These are phyloP conservation scores for Alternaria hordeiaustralica DNA, from an alignment of 2,329 filamentous ascomycete genomes.

Conservation along the genomic window DNA sequence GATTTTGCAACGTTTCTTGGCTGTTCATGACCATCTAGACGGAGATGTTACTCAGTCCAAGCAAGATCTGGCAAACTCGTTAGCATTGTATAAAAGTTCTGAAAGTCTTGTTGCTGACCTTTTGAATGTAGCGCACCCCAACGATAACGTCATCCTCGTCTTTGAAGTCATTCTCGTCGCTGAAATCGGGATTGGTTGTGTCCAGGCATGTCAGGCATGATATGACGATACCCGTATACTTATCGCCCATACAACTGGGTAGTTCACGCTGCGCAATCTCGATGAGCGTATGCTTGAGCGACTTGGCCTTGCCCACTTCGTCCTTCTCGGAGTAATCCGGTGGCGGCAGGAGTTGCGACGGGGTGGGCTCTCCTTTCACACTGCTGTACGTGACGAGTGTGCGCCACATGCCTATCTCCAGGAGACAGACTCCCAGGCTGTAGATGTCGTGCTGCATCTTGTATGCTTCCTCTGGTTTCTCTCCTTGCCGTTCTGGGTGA, in stretches of 20 bases:
- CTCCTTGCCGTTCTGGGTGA: not conserved
- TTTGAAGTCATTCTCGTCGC: accelerated
- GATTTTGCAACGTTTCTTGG: too few relatives aligned
- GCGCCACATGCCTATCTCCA: not conserved
- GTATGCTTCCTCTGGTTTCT: not conserved
- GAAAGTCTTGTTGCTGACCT: not conserved
- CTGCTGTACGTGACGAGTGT: not conserved
- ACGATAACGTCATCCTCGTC: accelerated
- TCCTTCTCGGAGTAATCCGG: not conserved
- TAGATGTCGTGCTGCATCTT: not conserved
- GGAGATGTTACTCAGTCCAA: not conserved
- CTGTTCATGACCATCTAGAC: not conserved
- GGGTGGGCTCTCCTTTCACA: accelerated
- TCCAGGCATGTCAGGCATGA: not conserved
- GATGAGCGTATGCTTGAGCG: not conserved
- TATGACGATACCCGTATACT: not conserved
- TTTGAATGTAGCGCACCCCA: not conserved
- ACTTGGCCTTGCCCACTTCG: accelerated
- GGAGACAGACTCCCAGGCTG: not conserved
- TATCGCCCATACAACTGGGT: not conserved
- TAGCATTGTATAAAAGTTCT: accelerated
- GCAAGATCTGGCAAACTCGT: not conserved
- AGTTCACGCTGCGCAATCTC: not conserved
- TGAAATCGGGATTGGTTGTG: accelerated
- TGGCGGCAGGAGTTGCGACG: not conserved